Evolutionary conservation across 306 rosid species (phyloP).

Genomic region (Senna siamea): DNA sequence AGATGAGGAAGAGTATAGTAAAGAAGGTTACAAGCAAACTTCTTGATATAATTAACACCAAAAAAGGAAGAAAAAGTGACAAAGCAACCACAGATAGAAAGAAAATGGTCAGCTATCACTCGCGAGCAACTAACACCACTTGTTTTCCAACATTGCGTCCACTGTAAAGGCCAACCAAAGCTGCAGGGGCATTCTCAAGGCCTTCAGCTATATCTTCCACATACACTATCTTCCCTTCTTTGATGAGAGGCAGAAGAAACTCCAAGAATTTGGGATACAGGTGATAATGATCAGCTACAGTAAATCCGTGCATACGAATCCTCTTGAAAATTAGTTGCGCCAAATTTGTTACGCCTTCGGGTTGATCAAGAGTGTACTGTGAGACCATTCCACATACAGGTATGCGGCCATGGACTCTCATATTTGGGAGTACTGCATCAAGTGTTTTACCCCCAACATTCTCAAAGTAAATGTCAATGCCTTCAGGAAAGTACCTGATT

Average conservation of each 20-base stretch:
- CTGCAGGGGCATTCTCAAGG: conserved; percentile 19
- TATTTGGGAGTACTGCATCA: background rate
- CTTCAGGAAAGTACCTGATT: background rate
- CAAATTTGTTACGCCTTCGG: conserved; percentile 1
- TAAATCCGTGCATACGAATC: background rate
- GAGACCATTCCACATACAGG: conserved; percentile 3
- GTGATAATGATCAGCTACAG: background rate
- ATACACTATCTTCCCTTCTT: background rate
- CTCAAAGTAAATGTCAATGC: conserved; percentile 18
- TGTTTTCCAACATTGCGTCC: conserved; percentile 22
- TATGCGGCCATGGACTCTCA: background rate
- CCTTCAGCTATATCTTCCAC: conserved; percentile 15
- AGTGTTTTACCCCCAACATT: conserved; percentile 10
- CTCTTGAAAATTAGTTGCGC: background rate
- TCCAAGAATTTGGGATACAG: conserved; percentile 15
- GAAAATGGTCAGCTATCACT: background rate
- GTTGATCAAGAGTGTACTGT: background rate
- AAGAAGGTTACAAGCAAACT: background rate
- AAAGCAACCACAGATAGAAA: background rate
- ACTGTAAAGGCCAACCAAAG: conserved; percentile 14
- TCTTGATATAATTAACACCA: background rate
- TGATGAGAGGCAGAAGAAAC: background rate
- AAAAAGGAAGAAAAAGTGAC: background rate
- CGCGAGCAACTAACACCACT: conserved; percentile 17
- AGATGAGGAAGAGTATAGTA: background rate